Evolutionary conservation across 176 grass and related monocot genomes (phyloP).

Genomic region (Paspalum vaginatum): DNA sequence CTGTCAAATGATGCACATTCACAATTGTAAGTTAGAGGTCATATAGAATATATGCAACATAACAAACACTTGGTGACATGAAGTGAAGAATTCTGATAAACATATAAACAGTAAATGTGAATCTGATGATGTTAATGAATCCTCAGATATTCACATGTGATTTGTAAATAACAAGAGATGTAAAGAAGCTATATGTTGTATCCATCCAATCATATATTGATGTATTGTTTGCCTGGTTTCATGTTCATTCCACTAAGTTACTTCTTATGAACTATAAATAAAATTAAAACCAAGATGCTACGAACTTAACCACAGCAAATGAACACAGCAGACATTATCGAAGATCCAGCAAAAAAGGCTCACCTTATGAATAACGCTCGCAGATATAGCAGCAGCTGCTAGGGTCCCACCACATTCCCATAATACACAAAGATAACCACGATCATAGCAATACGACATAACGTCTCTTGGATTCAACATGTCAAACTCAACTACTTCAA

Average conservation of each 20-base stretch:
- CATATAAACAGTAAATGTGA: conserved; percentile 9
- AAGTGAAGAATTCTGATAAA: background rate
- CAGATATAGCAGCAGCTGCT: conserved; percentile 82
- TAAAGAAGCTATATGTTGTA: conserved; percentile 1
- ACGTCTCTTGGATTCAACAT: conserved; percentile 91
- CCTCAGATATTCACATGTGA: conserved; percentile 23
- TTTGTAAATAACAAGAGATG: background rate
- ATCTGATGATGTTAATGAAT: background rate
- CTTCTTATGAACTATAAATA: background rate
- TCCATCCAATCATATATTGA: background rate
- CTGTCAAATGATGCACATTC: conserved; percentile 51
- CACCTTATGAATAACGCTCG: conserved; percentile 95
- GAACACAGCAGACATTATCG: background rate
- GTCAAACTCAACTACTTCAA: conserved; percentile 98
- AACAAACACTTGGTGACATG: conserved; percentile 18
- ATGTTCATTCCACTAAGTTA: background rate
- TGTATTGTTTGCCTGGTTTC: background rate
- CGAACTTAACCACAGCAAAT: conserved; percentile 6
- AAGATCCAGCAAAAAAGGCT: conserved; percentile 11
- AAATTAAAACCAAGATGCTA: background rate
- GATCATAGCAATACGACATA: conserved; percentile 92
- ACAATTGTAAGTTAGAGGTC: background rate
- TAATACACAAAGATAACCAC: conserved; percentile 85
- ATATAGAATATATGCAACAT: background rate
- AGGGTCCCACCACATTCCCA: conserved; percentile 96